Percentiles rank a stretch among this genome's conserved stretches.
Evolutionary conservation across 75 land plant genomes (phyloP).

Genomic region (Sequoiadendron giganteum): DNA sequence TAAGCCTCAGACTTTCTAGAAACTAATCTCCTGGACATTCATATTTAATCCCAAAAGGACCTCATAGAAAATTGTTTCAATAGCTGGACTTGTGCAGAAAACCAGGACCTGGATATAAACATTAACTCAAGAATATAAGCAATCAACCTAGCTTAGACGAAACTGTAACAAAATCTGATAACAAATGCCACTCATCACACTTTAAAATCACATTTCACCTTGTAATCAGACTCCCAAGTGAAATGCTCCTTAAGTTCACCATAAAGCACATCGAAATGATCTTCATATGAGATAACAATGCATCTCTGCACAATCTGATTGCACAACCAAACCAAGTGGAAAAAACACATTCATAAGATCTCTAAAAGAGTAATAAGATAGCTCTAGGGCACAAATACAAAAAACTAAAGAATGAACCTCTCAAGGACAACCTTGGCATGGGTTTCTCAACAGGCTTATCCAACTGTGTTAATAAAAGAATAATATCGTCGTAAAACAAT

Average conservation of each 20-base stretch:
- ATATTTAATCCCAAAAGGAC: constrained; percentile 55
- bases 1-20: constrained; percentile 64
- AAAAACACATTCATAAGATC: not conserved
- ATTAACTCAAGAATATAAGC: not conserved
- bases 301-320: constrained; percentile 63
- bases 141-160: not conserved
- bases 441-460: constrained; percentile 43
- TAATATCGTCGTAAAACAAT: constrained; percentile 73
- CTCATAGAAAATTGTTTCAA: constrained; percentile 46
- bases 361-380: not conserved
- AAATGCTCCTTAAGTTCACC: constrained; percentile 62
- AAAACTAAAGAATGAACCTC: not conserved
- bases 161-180: not conserved
- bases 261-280: constrained; percentile 54
- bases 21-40: constrained; percentile 69
- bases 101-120: constrained; percentile 57
- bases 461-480: constrained; percentile 59
- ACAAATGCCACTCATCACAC: not conserved
- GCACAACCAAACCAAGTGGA: not conserved
- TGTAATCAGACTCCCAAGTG: constrained; percentile 39
- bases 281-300: constrained; percentile 51
- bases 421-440: constrained; percentile 39
- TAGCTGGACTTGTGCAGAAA: constrained; percentile 71
- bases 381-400: not conserved
- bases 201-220: constrained; percentile 37